Evolutionary conservation across 1,284 basidiomycete species (phyloP).

Genomic region (Fomitopsis schrenkii): DNA sequence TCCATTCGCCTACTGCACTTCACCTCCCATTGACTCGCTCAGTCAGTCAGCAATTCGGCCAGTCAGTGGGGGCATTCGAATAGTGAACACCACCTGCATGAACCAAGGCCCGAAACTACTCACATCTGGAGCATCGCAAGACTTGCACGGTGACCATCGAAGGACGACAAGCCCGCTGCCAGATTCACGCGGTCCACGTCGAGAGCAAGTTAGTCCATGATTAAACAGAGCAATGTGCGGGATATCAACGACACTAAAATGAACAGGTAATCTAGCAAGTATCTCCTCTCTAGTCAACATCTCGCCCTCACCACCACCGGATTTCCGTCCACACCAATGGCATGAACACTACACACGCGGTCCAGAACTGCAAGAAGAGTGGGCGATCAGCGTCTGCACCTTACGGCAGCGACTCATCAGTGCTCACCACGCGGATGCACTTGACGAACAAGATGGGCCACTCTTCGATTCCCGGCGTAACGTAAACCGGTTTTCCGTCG

Average conservation of each 20-base stretch:
- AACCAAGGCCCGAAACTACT: no score
- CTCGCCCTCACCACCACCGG: conserved; percentile 38
- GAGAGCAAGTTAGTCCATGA: background rate
- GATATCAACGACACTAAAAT: background rate
- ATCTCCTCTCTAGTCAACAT: background rate
- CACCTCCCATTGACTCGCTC: no score
- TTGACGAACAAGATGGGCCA: conserved; percentile 60
- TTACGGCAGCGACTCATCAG: background rate
- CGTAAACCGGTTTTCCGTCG: conserved; percentile 32
- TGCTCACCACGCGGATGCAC: conserved; percentile 54
- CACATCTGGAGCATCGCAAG: no score
- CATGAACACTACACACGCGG: conserved; percentile 81
- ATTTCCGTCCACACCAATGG: conserved; percentile 89
- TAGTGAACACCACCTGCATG: no score
- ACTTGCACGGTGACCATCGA: no score
- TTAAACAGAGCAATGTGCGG: background rate
- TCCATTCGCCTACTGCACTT: no score
- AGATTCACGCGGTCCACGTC: no score
- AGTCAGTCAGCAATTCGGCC: no score
- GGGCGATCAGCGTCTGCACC: conserved; percentile 7
- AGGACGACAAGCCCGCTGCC: no score
- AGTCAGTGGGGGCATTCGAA: no score
- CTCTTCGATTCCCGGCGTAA: conserved; percentile 43
- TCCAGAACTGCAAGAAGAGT: conserved; percentile 63
- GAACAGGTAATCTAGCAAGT: background rate